Evolutionary conservation across 257 asterid species (phyloP).

Genomic region (Salvia rosmarinus): DNA sequence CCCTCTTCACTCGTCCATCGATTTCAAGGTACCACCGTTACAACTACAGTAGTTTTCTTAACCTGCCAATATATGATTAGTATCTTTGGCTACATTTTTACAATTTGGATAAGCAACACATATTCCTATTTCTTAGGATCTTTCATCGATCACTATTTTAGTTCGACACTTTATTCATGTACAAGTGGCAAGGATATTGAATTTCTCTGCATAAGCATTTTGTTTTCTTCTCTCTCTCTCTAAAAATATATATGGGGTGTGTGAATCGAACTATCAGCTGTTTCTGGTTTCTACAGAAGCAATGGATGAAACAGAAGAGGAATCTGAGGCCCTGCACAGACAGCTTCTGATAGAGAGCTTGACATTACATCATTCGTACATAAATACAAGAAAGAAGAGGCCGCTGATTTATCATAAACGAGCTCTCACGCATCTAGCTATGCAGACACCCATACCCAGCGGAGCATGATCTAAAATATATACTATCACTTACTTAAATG

Average conservation of each 20-base stretch:
- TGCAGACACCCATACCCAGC: conserved; percentile 56
- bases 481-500: too few species aligned
- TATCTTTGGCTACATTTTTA: too few species aligned
- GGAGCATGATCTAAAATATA: conserved; percentile 4
- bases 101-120: background rate
- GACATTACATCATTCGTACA: conserved; percentile 68
- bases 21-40: conserved; percentile 60
- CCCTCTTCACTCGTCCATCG: conserved; percentile 67
- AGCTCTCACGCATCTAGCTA: conserved; percentile 77
- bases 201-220: too few species aligned
- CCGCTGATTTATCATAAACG: conserved; percentile 65
- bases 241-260: background rate
- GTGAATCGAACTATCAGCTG: background rate
- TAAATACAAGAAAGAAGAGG: conserved; percentile 82
- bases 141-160: too few species aligned
- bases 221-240: too few species aligned
- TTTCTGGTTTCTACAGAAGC: conserved; percentile 53
- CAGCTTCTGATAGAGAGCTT: conserved; percentile 73
- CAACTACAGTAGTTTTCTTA: background rate
- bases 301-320: conserved; percentile 67
- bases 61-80: too few species aligned
- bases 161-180: too few species aligned
- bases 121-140: background rate
- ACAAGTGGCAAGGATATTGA: too few species aligned
- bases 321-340: conserved; percentile 71